Percentiles rank a stretch among this genome's conserved stretches.
These are phyloP conservation scores for Metschnikowia cubensis DNA, from an alignment of 805 yeast species.

Conservation along the genomic window DNA sequence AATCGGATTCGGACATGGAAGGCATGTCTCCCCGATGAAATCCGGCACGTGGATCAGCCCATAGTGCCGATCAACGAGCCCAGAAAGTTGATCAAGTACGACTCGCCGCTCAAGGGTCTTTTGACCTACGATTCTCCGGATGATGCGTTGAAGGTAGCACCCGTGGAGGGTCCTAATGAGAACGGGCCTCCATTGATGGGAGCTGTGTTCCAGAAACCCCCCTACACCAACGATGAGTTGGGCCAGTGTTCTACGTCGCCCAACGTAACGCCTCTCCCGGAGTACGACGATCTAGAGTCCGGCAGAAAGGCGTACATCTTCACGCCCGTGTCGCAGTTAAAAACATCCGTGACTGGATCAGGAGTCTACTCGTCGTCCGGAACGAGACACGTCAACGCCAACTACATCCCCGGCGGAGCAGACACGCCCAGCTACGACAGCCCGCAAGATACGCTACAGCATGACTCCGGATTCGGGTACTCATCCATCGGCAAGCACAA, in stretches of 20 bases:
- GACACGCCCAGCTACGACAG: slow-evolving; percentile 3
- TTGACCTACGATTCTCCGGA: slow-evolving; percentile 71
- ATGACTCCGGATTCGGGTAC: slow-evolving; percentile 5
- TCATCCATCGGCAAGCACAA: slow-evolving; percentile 4
- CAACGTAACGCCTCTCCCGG: slow-evolving; percentile 36
- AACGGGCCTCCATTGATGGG: slow-evolving; percentile 92
- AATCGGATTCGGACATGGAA: slow-evolving; percentile 97
- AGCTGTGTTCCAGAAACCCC: slow-evolving; percentile 77
- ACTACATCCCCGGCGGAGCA: slow-evolving; percentile 12
- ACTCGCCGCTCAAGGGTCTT: slow-evolving; percentile 79
- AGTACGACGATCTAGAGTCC: slow-evolving; percentile 33
- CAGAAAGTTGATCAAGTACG: slow-evolving; percentile 66
- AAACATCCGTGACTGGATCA: slow-evolving; percentile 22
- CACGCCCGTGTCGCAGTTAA: slow-evolving; percentile 43
- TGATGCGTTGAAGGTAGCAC: slow-evolving; percentile 75
- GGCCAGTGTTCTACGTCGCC: slow-evolving; percentile 58
- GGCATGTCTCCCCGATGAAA: slow-evolving; percentile 96
- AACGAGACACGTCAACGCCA: slow-evolving; percentile 14
- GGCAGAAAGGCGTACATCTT: slow-evolving; percentile 40
- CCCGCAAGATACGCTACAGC: slow-evolving; percentile 5
- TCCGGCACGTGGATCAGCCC: slow-evolving; percentile 74
- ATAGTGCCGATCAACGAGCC: slow-evolving; percentile 65
- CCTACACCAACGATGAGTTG: slow-evolving; percentile 74
- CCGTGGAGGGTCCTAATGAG: slow-evolving; percentile 72
- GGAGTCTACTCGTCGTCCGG: slow-evolving; percentile 14